Percentiles rank a stretch among this genome's conserved stretches.
phyloP scores from a whole-genome alignment of 768 basidiomycete genomes.

The Pulveroboletus ravenelii region DNA sequence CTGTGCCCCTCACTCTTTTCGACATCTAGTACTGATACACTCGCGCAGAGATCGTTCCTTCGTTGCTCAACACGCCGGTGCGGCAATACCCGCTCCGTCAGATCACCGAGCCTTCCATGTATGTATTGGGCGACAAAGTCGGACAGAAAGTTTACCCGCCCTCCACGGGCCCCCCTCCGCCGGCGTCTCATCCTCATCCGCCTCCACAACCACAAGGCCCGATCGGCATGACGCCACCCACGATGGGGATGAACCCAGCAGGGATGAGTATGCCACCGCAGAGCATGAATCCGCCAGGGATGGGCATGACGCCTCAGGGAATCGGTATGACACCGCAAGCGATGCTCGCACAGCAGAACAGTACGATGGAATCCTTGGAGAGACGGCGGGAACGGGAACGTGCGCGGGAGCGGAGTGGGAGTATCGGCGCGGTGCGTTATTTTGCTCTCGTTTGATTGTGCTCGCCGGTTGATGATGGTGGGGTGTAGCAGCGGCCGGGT shows the following conservation, averaged over 20 bases:
- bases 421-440: slow-evolving; percentile 37
- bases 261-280: slow-evolving; percentile 24
- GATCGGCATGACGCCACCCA: slow-evolving; percentile 24
- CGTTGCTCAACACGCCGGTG: slow-evolving; percentile 54
- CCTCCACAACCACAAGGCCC: slow-evolving; percentile 6
- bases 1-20: too few relatives aligned
- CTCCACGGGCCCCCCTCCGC: slow-evolving; percentile 32
- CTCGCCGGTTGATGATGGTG: neutral
- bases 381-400: slow-evolving; percentile 58
- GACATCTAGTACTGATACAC: slow-evolving; percentile 3
- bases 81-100: slow-evolving; percentile 68
- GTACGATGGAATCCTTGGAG: slow-evolving; percentile 67
- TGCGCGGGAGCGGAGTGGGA: slow-evolving; percentile 41
- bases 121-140: slow-evolving; percentile 64
- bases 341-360: slow-evolving; percentile 70
- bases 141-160: slow-evolving; percentile 59
- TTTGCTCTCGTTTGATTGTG: neutral
- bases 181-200: neutral
- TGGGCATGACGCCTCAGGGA: slow-evolving; percentile 21
- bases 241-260: slow-evolving; percentile 23
- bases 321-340: slow-evolving; percentile 44
- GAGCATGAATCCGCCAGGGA: slow-evolving; percentile 22
- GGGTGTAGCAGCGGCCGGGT: slow-evolving; percentile 26
- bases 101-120: slow-evolving; percentile 63
- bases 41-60: slow-evolving; percentile 52